Base-by-base conservation (phyloP, 2,329 filamentous ascomycete genomes). In the Teratosphaeria epicoccoides region DNA sequence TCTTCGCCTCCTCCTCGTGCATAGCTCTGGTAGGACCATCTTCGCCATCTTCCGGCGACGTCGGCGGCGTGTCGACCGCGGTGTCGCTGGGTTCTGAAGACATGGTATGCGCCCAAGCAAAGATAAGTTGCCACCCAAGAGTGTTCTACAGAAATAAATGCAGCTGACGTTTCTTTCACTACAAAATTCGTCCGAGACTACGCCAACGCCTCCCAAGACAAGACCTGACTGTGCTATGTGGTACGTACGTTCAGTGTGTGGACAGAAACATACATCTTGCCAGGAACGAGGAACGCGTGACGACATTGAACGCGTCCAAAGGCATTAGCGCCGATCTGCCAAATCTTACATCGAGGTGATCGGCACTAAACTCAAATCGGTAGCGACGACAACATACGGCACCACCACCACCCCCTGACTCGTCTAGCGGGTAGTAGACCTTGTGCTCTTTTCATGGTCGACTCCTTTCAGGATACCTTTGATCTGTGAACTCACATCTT, bases 1-100 rank as follows among this genome's bases (percentile, higher is more conserved):
- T 74, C 24, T 67, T 64, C 49, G 71, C 68, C 54, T 76, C 74
- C 54, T 77, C 74, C 24, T 61, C 63, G 54, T 70, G 65, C 70
- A 76, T 71, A 23, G 67, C 61, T 49, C 69, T 63, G 5, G 71
- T 69, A 1, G 71, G 58, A 23, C 59, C 61, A 50, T 53, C 56
- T 46, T 63, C 57, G 47, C 54, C 55, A 37, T 57, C 56, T 12
- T 63, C 60, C n/a, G 67, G 64, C 26, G 67, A 68, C 7, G 65
- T 67, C 2, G 67, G 64, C 46, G 66, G 65, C 51, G 66, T 69
- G 22, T 59, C 61, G 46, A 50, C 55, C 17, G 60, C 48, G 28
- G 55, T 55, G 14, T 52, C 49, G 29, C 53, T 57, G 24, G 55
- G 43, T 50, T 61, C 49, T 2, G 55, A 56, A 28, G 55, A 57